phyloP scores from a whole-genome alignment of 306 rosid species.

The Nissolia schottii region DNA sequence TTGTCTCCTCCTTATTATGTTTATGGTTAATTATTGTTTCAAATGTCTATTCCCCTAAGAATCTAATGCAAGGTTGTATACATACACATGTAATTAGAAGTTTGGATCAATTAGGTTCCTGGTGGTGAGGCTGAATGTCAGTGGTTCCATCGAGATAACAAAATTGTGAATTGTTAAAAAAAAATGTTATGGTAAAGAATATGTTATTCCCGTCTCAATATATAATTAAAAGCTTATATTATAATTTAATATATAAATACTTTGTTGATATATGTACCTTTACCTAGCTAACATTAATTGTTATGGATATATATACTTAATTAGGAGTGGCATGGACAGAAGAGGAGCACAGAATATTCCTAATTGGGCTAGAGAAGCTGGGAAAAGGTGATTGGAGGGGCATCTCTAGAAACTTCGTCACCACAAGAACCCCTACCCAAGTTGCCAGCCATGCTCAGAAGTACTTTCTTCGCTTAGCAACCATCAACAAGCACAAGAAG shows the following conservation, averaged over 20 bases:
- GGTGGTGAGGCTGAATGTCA: no score
- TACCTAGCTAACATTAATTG: background rate
- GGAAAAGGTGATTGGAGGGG: conserved; percentile 98
- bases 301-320: background rate
- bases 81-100: no score
- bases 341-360: conserved; percentile 81
- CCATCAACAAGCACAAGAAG: conserved; percentile 54
- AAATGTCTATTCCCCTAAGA: no score
- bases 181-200: no score
- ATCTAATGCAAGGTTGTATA: no score
- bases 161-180: no score
- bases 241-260: background rate
- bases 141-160: no score
- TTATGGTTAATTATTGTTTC: no score
- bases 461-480: conserved; percentile 62
- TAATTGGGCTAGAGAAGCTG: conserved; percentile 73
- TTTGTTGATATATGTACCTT: background rate
- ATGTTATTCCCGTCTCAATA: no score
- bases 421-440: conserved; percentile 90
- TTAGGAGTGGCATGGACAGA: conserved; percentile 94
- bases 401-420: conserved; percentile 69
- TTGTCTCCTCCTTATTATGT: background rate
- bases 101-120: no score
- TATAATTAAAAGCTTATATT: background rate
- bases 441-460: conserved; percentile 98